Percentiles rank a stretch among this genome's conserved stretches.
Conservation (phyloP, 1,139 yeast genomes). For the Candida tropicalis region DNA sequence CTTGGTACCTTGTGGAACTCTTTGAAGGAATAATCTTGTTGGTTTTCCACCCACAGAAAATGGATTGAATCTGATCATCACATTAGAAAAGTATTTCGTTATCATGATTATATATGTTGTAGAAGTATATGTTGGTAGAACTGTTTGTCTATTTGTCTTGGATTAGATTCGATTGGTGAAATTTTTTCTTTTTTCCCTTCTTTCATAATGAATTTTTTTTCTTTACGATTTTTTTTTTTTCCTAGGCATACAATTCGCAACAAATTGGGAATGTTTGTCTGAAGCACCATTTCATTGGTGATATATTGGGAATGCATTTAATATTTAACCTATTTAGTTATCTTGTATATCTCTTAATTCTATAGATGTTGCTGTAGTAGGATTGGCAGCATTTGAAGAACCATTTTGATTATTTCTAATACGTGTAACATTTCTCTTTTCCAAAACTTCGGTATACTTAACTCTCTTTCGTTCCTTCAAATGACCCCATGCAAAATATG, state of each 20-base stretch:
- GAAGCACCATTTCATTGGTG: no score
- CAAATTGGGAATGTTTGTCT: no score
- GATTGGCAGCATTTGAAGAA: slow-evolving; percentile 1
- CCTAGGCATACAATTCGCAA: no score
- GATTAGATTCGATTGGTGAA: slow-evolving; percentile 1
- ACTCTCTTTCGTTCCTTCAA: slow-evolving; percentile 24
- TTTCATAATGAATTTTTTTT: background rate
- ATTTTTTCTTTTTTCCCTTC: slow-evolving; percentile 8
- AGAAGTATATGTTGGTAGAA: background rate
- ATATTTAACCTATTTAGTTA: background rate
- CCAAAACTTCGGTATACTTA: slow-evolving; percentile 28
- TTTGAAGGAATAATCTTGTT: slow-evolving; percentile 77
- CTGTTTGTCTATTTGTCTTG: no score
- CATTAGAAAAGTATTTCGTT: slow-evolving; percentile 80
- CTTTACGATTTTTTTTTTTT: background rate
- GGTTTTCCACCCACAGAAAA: slow-evolving; percentile 73
- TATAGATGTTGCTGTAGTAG: background rate
- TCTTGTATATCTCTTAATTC: slow-evolving; percentile 1
- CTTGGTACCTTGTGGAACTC: slow-evolving; percentile 73
- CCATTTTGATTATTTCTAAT: background rate
- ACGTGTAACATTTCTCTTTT: slow-evolving; percentile 20
- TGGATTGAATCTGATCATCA: slow-evolving; percentile 80
- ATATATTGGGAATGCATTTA: background rate
- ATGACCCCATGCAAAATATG: slow-evolving; percentile 39
- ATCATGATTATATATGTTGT: slow-evolving; percentile 54